phyloP scores from a whole-genome alignment of 208 protist species.

The Porcisia hertigi region DNA sequence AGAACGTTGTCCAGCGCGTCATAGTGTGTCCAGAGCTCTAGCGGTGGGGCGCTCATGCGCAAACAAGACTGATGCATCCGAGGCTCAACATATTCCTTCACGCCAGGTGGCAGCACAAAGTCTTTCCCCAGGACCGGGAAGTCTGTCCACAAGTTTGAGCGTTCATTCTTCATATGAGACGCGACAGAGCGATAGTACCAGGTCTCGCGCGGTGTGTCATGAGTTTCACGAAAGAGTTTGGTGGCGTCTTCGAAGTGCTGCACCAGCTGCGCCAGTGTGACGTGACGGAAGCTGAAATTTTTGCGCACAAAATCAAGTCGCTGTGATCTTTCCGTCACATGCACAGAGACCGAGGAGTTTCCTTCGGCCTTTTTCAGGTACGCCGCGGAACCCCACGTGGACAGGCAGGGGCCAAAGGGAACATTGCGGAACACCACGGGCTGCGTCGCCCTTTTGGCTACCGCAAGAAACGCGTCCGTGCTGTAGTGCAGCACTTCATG shows the following conservation, averaged over 20 bases:
- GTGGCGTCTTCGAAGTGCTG: conserved; percentile 52
- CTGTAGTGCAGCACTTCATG: conserved; percentile 44
- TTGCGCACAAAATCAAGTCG: conserved; percentile 91
- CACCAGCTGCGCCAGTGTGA: conserved; percentile 71
- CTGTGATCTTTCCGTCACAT: conserved; percentile 55
- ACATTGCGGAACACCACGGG: conserved; percentile 77
- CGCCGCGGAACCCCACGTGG: conserved; percentile 43
- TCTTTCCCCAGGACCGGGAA: conserved; percentile 71
- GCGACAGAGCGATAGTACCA: conserved; percentile 91
- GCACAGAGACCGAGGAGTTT: conserved; percentile 70
- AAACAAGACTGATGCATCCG: conserved; percentile 86
- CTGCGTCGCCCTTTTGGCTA: conserved; percentile 23
- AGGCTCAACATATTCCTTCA: conserved; percentile 47
- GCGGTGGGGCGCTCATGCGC: conserved; percentile 83
- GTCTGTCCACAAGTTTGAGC: conserved; percentile 83
- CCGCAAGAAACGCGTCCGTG: conserved; percentile 39
- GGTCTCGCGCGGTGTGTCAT: conserved; percentile 37
- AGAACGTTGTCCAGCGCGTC: conserved; percentile 95
- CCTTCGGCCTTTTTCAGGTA: conserved; percentile 66
- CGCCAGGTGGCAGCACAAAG: conserved; percentile 67
- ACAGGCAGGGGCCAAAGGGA: conserved; percentile 60
- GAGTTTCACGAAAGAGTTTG: conserved; percentile 5
- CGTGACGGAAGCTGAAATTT: conserved; percentile 87
- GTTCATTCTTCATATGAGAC: conserved; percentile 82
- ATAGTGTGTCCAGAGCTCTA: conserved; percentile 95